phyloP scores from a whole-genome alignment of 305 asterid species.

The Rubia balearica region DNA sequence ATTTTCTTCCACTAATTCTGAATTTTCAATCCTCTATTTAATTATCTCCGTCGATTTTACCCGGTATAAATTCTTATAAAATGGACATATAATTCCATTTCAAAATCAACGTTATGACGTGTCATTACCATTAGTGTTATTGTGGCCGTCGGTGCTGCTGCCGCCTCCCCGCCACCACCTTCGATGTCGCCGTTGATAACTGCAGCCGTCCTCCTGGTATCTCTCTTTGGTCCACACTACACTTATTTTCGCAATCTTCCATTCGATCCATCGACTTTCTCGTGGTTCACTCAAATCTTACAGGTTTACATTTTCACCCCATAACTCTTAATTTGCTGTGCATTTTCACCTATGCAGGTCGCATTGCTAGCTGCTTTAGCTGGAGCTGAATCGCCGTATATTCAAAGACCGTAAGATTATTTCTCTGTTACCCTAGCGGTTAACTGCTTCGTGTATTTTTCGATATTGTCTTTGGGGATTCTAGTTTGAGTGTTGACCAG shows the following conservation, averaged over 20 bases:
- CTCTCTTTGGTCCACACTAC: not conserved
- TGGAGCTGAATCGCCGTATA: conserved; percentile 35
- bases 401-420: conserved; percentile 37
- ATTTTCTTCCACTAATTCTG: too few relatives aligned
- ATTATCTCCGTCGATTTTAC: too few relatives aligned
- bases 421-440: conserved; percentile 2
- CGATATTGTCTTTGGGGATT: not conserved
- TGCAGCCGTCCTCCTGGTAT: not conserved
- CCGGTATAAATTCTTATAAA: too few relatives aligned
- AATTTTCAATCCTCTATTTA: too few relatives aligned
- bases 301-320: not conserved
- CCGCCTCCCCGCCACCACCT: not conserved
- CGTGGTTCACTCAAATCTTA: not conserved
- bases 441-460: not conserved
- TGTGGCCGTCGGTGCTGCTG: conserved; percentile 7
- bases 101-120: not conserved
- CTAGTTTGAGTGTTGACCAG: not conserved
- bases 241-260: not conserved
- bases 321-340: not conserved
- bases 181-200: conserved; percentile 4
- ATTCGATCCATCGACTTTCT: not conserved
- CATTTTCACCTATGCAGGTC: conserved; percentile 34
- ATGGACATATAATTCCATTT: too few relatives aligned
- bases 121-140: not conserved
- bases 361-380: conserved; percentile 25